These are phyloP conservation scores for Phytophthora crassamura DNA, from an alignment of 352 stramenopile species.

Conservation along the genomic window DNA sequence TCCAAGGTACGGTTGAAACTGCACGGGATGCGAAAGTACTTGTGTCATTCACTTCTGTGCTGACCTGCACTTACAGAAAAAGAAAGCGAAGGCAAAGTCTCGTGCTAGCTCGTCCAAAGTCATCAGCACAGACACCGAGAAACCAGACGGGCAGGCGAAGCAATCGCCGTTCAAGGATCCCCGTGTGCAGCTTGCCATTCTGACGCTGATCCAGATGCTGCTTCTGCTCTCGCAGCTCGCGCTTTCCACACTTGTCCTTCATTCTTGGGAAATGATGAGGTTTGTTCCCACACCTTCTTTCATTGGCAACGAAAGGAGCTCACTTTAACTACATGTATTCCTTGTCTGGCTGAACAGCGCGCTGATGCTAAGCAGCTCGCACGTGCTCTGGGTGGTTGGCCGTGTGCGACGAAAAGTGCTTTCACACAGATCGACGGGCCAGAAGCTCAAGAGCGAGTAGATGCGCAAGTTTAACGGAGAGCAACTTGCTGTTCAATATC, in stretches of 20 bases:
- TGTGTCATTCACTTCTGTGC: neutral
- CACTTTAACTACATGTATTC: neutral
- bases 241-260: slow-evolving; percentile 30
- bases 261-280: slow-evolving; percentile 56
- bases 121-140: neutral
- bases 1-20: slow-evolving; percentile 25
- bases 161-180: slow-evolving; percentile 21
- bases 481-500: too few relatives aligned
- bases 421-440: neutral
- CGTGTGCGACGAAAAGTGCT: slow-evolving; percentile 39
- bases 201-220: slow-evolving; percentile 39
- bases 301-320: neutral
- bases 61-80: slow-evolving; percentile 22
- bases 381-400: slow-evolving; percentile 52
- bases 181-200: slow-evolving; percentile 36
- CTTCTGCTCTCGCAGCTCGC: slow-evolving; percentile 40
- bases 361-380: slow-evolving; percentile 53
- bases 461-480: neutral
- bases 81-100: slow-evolving; percentile 30
- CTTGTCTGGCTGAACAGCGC: slow-evolving; percentile 24
- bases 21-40: neutral
- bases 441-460: slow-evolving; percentile 30
- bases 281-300: slow-evolving; percentile 7
- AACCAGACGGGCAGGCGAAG: neutral
- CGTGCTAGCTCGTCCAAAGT: slow-evolving; percentile 3